A percentile compares a stretch with the other conserved stretches of the same genome.
These are phyloP conservation scores for Xerocomellus amylosporus DNA, from an alignment of 768 basidiomycete species.

Conservation along the genomic window DNA sequence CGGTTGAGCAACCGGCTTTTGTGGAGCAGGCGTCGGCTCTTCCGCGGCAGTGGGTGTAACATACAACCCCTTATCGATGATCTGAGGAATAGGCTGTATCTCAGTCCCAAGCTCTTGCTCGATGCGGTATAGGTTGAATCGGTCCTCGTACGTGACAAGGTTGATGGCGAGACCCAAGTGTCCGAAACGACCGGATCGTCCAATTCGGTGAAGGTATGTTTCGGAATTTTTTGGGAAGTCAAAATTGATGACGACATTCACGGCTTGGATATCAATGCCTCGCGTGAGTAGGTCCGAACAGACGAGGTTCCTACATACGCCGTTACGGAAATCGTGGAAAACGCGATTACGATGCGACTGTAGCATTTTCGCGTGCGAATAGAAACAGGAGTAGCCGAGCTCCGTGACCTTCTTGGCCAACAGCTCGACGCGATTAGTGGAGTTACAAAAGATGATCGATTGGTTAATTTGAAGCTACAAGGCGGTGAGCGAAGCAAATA, in stretches of 20 bases:
- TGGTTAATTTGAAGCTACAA: constrained; percentile 98
- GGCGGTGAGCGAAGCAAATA: constrained; percentile 3
- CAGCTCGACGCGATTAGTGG: constrained; percentile 98
- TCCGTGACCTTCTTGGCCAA: constrained; percentile 99
- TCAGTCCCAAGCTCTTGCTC: constrained; percentile 99
- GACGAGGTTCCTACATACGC: constrained; percentile 97
- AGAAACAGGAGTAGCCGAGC: constrained; percentile 99
- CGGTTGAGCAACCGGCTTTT: constrained; percentile 34
- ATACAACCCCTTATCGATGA: constrained; percentile 88
- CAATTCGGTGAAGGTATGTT: constrained; percentile 97
- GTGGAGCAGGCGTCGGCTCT: constrained; percentile 47
- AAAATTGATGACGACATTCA: constrained; percentile 99
- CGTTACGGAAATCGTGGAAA: constrained; percentile 99
- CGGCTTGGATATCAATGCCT: constrained; percentile 99
- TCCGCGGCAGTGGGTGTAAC: constrained; percentile 68
- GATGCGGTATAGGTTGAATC: constrained; percentile 96
- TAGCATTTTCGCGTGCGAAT: constrained; percentile 99
- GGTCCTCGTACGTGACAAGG: constrained; percentile 95
- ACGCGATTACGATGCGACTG: constrained; percentile 98
- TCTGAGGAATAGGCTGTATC: constrained; percentile 91
- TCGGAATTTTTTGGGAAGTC: constrained; percentile 99
- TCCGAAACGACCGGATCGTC: constrained; percentile 95
- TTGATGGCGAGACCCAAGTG: constrained; percentile 97
- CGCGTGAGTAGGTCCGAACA: constrained; percentile 97
- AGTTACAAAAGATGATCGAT: constrained; percentile 99